Evolutionary conservation across 2,329 filamentous ascomycete species (phyloP), one percentile per base, ranked within the genome.

Genomic region (Fusarium verrucosum): DNA sequence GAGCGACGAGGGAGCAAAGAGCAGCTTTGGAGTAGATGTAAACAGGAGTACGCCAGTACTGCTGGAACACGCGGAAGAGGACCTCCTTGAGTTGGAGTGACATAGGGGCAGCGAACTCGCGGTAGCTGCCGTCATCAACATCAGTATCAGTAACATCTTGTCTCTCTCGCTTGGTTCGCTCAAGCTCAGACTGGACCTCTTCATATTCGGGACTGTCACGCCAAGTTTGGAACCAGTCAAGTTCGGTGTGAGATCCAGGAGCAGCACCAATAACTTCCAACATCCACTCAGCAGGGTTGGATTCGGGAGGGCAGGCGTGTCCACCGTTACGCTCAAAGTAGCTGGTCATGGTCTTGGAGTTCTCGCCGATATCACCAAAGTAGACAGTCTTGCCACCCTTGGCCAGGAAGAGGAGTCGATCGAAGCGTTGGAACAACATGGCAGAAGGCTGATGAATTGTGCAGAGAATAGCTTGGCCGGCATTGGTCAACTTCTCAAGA

Each of bases 381-480:
- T 95, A 95, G 41, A 94, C 89, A 2, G 90, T 92, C 73, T 82
- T 85, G 53, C 92, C 92, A 53, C 91, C 91, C 72, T 86, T 89
- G 30, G 89, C 88, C 16, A 95, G 80, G 80, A 95, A 92, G 28
- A 94, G 82, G 9, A 95, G 85, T 57, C 90, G 86, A 72, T 95
- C 92, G 74, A 95, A 97, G 57, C 92, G 90, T 75, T 97, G 92
- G 82, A 97, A 97, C 50, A 97, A 84, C 85, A 96, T 93, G 30
- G 94, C 93, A 14, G 92, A 96, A n/a, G 94, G 94, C 77, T 98
- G 94, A 76, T 98, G 94, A 61, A 97, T 97, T 0, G 94, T 97
- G 80, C 93, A 97, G n/a, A 97, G 87, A 77, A 97, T 92, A 47
- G 94, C 94, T 75, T 96, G 92, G 16, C 94, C 94, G 63, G 88